Base-by-base conservation (phyloP, 805 yeast genomes). In the Brettanomyces sp. region DNA sequence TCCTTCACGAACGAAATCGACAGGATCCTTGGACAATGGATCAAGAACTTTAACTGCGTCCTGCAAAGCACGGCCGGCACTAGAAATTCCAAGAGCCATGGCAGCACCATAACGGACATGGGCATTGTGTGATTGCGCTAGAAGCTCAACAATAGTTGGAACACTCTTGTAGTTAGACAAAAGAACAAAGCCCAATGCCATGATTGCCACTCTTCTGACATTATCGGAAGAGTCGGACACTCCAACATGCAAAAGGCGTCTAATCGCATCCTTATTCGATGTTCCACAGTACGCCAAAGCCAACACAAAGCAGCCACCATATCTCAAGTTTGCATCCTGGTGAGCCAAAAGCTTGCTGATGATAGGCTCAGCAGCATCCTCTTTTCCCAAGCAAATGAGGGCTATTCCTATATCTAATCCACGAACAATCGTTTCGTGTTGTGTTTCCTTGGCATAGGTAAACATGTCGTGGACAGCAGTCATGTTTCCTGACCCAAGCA, bases 31-130 rank as follows among this genome's bases (percentile, higher is more conserved):
- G 25, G 91, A 79, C 69, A 93, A 76, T 33, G 97, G 96, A 67
- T 87, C 95, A 53, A 93, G 75, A 14, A 93, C 89, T 49, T 89
- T 96, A 52, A 93, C 76, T 0, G 99, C 98, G 36, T 91, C 81
- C 48, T 82, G 79, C 46, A 85, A 69, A 3, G 90, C 93, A 60
- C 93, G 82, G 42, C 99, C 99, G 23, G 97, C 96, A 72, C 98
- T 90, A 3, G 98, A 80, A 51, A 93, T 86, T 67, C 97, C 99
- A 52, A 93, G 75, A 0, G 99, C 99, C 79, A 93, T 72, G 2
- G 98, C 96, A 32, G 97, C 86, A 70, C 99, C 99, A 62, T 93
- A 93, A 64, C 99, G 85, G 35, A 93, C 98, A 62, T 93, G 97
- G 12, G 99, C 96, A 63, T 93, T 93, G 65, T 93, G 97, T 1